A percentile compares a stretch with the other conserved stretches of the same genome.
Evolutionary conservation across 2,329 filamentous ascomycete species (phyloP).

Genomic region (Phoma herbarum): DNA sequence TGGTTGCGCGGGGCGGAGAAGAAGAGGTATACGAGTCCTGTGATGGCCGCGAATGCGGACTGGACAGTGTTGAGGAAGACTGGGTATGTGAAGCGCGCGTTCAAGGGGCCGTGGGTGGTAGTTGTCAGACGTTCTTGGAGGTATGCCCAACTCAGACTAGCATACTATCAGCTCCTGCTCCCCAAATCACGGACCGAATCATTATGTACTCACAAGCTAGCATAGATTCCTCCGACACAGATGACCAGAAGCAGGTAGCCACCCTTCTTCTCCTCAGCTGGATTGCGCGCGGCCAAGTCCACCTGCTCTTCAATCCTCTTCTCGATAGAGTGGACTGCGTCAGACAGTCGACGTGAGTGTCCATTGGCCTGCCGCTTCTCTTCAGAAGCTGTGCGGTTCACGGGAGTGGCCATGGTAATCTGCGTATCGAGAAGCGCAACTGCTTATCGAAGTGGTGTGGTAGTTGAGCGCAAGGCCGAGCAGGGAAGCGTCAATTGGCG

Average conservation of each 20-base stretch:
- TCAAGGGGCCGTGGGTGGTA: constrained; percentile 75
- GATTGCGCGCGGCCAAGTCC: constrained; percentile 44
- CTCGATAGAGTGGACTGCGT: constrained; percentile 41
- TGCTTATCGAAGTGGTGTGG: not conserved
- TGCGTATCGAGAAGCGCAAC: not conserved
- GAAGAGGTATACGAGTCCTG: constrained; percentile 82
- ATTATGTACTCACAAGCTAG: constrained; percentile 76
- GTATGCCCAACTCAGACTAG: constrained; percentile 90
- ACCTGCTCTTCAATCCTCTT: constrained; percentile 44
- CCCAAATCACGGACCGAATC: not conserved
- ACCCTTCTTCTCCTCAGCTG: constrained; percentile 52
- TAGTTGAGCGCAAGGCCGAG: not conserved
- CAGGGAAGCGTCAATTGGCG: not conserved
- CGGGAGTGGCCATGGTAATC: constrained; percentile 40
- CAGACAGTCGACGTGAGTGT: constrained; percentile 32
- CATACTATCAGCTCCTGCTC: constrained; percentile 13
- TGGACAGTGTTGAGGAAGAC: constrained; percentile 97
- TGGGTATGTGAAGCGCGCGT: constrained; percentile 83
- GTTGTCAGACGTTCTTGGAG: constrained; percentile 98
- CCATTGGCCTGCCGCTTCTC: constrained; percentile 36
- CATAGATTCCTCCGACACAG: constrained; percentile 95
- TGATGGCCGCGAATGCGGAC: constrained; percentile 84
- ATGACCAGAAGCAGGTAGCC: constrained; percentile 80
- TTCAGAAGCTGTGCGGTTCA: constrained; percentile 43
- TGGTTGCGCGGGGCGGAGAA: constrained; percentile 64